Conservation (phyloP, 768 basidiomycete species). For the Naematelia encephala region DNA sequence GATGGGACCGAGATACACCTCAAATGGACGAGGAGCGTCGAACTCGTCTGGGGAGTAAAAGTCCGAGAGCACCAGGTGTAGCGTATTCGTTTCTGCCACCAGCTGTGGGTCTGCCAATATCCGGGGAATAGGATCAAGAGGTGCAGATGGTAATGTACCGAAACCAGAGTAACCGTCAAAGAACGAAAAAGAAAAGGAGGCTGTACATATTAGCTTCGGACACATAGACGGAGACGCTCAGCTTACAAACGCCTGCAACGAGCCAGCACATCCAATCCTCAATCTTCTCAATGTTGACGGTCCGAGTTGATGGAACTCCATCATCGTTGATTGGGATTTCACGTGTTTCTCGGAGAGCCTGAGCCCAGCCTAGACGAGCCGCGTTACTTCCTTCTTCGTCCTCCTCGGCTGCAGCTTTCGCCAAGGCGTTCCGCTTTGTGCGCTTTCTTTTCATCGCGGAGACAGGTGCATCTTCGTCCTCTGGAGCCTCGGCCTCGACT, state of each 20-base stretch:
- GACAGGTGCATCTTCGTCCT: not conserved
- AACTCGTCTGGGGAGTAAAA: conserved; percentile 63
- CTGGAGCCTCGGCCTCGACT: not conserved
- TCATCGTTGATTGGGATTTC: conserved; percentile 9
- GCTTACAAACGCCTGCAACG: conserved; percentile 84
- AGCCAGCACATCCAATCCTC: conserved; percentile 96
- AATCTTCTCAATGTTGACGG: conserved; percentile 66
- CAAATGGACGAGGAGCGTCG: conserved; percentile 64
- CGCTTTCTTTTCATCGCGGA: conserved; percentile 14
- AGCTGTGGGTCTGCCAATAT: conserved; percentile 75
- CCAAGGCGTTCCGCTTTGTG: conserved; percentile 38
- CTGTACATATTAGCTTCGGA: conserved; percentile 10
- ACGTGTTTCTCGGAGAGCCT: conserved; percentile 10
- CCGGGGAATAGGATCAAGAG: conserved; percentile 86
- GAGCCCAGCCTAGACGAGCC: conserved; percentile 28
- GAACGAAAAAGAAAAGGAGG: conserved; percentile 71
- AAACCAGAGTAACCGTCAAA: conserved; percentile 66
- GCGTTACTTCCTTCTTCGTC: conserved; percentile 24
- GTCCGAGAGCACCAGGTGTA: conserved; percentile 81
- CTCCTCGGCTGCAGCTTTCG: conserved; percentile 30
- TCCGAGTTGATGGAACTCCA: not conserved
- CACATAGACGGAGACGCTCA: conserved; percentile 1
- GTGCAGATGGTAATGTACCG: conserved; percentile 59
- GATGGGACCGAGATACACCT: conserved; percentile 83
- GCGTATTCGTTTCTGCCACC: conserved; percentile 65